phyloP scores from a whole-genome alignment of 768 basidiomycete genomes.

The Lactarius deliciosus region DNA sequence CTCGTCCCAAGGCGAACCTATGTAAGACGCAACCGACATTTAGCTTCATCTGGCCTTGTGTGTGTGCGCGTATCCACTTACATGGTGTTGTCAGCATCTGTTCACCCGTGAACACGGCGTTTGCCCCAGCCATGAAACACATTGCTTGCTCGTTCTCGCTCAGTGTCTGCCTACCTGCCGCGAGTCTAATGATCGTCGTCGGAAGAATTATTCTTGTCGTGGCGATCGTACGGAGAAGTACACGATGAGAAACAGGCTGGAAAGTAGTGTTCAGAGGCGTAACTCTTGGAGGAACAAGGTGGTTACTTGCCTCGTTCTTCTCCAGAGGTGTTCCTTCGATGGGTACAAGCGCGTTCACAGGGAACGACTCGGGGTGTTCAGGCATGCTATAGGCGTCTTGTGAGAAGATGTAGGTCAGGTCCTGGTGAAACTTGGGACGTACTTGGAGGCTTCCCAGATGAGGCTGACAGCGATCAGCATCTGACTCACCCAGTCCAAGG shows the following conservation, averaged over 20 bases:
- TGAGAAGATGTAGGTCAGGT: constrained; percentile 7
- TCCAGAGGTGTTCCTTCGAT: constrained; percentile 94
- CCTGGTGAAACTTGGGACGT: constrained; percentile 36
- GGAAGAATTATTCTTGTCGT: constrained; percentile 93
- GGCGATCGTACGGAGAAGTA: constrained; percentile 89
- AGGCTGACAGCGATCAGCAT: constrained; percentile 88
- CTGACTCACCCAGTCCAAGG: constrained; percentile 88
- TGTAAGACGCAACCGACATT: constrained; percentile 14
- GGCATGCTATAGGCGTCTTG: constrained; percentile 59
- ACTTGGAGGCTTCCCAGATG: constrained; percentile 93
- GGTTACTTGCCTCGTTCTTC: constrained; percentile 68
- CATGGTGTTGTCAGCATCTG: constrained; percentile 97
- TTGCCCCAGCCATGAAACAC: constrained; percentile 98
- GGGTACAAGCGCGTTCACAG: constrained; percentile 95
- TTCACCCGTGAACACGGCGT: constrained; percentile 98
- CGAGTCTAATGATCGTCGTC: constrained; percentile 89
- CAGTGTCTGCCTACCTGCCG: constrained; percentile 88
- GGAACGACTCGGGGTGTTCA: constrained; percentile 98
- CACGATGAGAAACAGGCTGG: constrained; percentile 78
- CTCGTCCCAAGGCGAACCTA: constrained; percentile 94
- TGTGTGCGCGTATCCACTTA: constrained; percentile 40
- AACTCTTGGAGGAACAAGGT: background rate
- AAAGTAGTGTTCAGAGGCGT: background rate
- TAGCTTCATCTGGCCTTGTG: constrained; percentile 13
- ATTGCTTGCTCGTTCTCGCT: constrained; percentile 92